phyloP scores from a whole-genome alignment of 495 filamentous ascomycete species.

The Podospora comata region DNA sequence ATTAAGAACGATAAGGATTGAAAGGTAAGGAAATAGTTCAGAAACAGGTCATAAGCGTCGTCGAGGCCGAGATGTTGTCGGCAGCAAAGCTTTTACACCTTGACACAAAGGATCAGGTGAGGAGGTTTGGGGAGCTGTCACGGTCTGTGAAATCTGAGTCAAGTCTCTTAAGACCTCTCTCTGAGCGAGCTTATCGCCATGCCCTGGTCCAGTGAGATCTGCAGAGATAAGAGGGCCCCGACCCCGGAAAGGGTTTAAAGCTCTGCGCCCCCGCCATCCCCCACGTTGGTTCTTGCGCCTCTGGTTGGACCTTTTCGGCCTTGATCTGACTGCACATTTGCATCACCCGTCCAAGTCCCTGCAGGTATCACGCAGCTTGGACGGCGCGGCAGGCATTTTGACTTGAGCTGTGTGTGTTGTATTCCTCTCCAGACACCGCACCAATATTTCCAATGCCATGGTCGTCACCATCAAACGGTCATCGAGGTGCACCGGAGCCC shows the following conservation, averaged over 20 bases:
- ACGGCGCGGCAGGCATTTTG: neutral
- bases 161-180: neutral
- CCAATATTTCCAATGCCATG: neutral
- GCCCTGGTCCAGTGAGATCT: neutral
- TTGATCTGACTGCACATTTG: neutral
- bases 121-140: neutral
- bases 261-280: neutral
- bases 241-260: neutral
- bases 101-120: neutral
- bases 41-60: neutral
- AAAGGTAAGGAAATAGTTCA: neutral
- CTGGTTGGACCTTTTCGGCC: neutral
- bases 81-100: neutral
- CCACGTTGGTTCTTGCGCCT: conserved; percentile 1
- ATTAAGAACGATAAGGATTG: neutral
- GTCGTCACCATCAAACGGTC: neutral
- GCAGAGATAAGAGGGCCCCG: conserved; percentile 1
- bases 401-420: neutral
- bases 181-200: neutral
- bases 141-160: neutral
- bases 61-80: neutral
- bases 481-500: neutral
- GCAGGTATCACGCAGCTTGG: neutral
- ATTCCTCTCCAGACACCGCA: neutral
- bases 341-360: neutral